These are phyloP conservation scores for Trichoderma aggressivum DNA, from an alignment of 2,329 filamentous ascomycete genomes.

Conservation along the genomic window DNA sequence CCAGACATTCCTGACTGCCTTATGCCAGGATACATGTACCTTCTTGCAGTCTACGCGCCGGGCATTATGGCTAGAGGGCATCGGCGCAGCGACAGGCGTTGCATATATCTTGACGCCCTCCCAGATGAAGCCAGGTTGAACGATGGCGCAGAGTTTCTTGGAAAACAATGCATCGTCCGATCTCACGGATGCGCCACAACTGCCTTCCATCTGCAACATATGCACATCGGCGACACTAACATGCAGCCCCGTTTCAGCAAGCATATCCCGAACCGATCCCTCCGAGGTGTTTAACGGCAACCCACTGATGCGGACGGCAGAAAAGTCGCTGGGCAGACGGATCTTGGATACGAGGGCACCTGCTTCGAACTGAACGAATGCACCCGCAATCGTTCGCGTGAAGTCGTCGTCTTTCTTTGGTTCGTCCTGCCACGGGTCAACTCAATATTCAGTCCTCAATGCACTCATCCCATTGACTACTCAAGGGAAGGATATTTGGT, in stretches of 20 bases:
- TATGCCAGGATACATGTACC: conserved; percentile 38
- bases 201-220: background rate
- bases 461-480: background rate
- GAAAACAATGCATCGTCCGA: conserved; percentile 3
- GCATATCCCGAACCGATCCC: background rate
- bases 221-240: background rate
- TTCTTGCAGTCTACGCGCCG: conserved; percentile 32
- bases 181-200: background rate
- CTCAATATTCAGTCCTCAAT: background rate
- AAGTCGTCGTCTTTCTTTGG: background rate
- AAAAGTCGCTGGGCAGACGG: conserved; percentile 36
- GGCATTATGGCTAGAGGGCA: conserved; percentile 26
- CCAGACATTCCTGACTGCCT: conserved; percentile 27
- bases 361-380: conserved; percentile 31
- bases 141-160: background rate
- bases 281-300: conserved; percentile 26
- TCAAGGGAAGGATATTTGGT: background rate
- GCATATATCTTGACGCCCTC: background rate
- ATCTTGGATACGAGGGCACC: conserved; percentile 31
- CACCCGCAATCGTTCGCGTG: conserved; percentile 22
- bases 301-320: conserved; percentile 32
- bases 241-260: background rate
- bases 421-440: background rate
- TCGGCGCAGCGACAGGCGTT: conserved; percentile 23
- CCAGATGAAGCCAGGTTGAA: background rate